These are phyloP conservation scores for Chytriomyces sp. DNA, from an alignment of 192 early-diverging fungal species.

Conservation along the genomic window DNA sequence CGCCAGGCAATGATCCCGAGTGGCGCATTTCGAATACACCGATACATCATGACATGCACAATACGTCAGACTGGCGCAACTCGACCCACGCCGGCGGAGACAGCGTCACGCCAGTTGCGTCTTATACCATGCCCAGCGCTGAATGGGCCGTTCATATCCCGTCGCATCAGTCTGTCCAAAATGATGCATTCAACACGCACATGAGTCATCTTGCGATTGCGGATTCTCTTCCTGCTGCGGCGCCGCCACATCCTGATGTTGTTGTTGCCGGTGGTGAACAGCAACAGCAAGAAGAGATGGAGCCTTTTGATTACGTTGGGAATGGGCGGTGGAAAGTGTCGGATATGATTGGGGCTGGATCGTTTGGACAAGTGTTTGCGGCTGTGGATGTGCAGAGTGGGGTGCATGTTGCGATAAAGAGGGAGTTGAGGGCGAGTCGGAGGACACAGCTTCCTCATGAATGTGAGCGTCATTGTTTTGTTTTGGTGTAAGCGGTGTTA, in stretches of 20 bases:
- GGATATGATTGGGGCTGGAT: constrained; percentile 51
- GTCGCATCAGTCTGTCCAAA: not conserved
- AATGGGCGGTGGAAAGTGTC: constrained; percentile 38
- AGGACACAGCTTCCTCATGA: constrained; percentile 33
- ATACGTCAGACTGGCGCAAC: not conserved
- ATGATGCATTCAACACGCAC: not conserved
- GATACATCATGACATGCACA: not conserved
- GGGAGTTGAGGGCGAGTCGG: constrained; percentile 30
- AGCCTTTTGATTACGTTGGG: constrained; percentile 21
- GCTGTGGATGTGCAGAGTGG: constrained; percentile 43
- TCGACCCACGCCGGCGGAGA: not conserved
- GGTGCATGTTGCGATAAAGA: constrained; percentile 49
- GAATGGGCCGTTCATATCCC: not conserved
- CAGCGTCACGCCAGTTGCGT: not conserved
- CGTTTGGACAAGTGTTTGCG: constrained; percentile 54
- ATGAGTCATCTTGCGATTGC: not conserved
- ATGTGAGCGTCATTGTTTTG: constrained; percentile 34
- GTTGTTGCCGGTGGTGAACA: not conserved
- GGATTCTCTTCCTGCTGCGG: not conserved
- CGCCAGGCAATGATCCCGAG: not conserved
- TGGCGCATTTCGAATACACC: constrained; percentile 9
- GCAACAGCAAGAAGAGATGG: not conserved
- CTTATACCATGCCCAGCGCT: not conserved
- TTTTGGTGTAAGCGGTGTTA: not conserved
- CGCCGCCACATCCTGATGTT: not conserved